These are phyloP conservation scores for Hygrocybe punicea DNA, from an alignment of 768 basidiomycete genomes.

Conservation along the genomic window DNA sequence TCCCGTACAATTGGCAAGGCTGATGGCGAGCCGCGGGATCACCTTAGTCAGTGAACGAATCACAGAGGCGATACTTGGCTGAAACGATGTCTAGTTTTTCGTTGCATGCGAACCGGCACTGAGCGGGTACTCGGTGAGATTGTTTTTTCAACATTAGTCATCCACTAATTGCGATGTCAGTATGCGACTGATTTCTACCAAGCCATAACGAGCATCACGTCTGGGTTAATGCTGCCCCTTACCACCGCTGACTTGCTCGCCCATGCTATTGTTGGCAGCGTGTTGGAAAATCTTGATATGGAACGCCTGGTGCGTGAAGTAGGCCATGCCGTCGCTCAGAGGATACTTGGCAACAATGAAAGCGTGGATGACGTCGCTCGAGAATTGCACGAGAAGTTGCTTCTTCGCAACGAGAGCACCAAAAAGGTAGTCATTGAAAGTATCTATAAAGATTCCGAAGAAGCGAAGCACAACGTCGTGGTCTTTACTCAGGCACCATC, in stretches of 20 bases:
- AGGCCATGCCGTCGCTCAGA: conserved; percentile 86
- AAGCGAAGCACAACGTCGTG: conserved; percentile 84
- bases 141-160: background rate
- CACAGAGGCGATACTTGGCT: conserved; percentile 7
- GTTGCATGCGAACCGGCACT: conserved; percentile 98
- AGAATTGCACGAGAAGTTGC: conserved; percentile 86
- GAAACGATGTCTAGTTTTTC: conserved; percentile 65
- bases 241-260: conserved; percentile 93
- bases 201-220: conserved; percentile 88
- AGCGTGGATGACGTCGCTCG: conserved; percentile 95
- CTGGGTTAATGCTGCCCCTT: conserved; percentile 92
- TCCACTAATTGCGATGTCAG: conserved; percentile 33
- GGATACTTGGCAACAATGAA: conserved; percentile 89
- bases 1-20: conserved; percentile 79
- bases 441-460: conserved; percentile 89
- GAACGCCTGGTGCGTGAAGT: conserved; percentile 94
- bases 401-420: conserved; percentile 92
- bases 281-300: conserved; percentile 98
- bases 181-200: conserved; percentile 93
- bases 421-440: conserved; percentile 96
- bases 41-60: conserved; percentile 60
- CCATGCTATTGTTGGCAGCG: conserved; percentile 94
- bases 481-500: conserved; percentile 74
- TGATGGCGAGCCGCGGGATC: conserved; percentile 89
- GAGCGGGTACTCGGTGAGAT: conserved; percentile 77